Evolutionary conservation across 768 basidiomycete species (phyloP), one percentile per base, ranked within the genome.

Genomic region (Rhodocollybia butyracea): DNA sequence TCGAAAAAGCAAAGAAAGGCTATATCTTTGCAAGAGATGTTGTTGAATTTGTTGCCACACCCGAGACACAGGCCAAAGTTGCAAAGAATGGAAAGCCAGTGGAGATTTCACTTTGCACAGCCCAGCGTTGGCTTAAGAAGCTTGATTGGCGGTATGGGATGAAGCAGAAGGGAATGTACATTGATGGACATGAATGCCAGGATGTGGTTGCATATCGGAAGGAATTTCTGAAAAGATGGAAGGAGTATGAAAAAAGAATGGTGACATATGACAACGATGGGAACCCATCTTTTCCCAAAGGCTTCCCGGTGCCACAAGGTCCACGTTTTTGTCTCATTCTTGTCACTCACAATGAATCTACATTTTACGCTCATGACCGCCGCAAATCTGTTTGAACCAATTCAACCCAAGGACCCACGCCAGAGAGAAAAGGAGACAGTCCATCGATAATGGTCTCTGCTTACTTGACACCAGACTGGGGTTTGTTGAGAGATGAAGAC

Each of bases 121-220:
- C 72, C 13, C 47, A 46, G 8, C 40, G 57, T 1, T 76, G 71
- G 73, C 59, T 81, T 2, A 51, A 65, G 3, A 68, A 63, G 10
- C 38, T 76, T 10, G 67, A 61, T 1, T 75, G 64, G 60, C 62
- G 60, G 2, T 77, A 67, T 54, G 29, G 41, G 1, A 41, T 58
- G 15, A 63, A 63, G 30, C 53, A 62, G 21, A 72, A 68, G 26
- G 73, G 71, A 0, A 68, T 69, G 65, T 77, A 74, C 40, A 59
- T 70, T 43, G 73, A 75, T 60, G 69, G 75, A 0, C 74, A 76
- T 61, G 69, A 75, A 46, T 34, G 63, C 0, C 62, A 66, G 27
- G 74, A 77, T 66, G 70, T 76, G 13, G 67, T 73, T 0, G 48
- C 57, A 11, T 76, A 76, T 48, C 60, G 61, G 3, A 57, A 70